Evolutionary conservation across 768 basidiomycete species (phyloP).

Genomic region (Trametes sanguinea): DNA sequence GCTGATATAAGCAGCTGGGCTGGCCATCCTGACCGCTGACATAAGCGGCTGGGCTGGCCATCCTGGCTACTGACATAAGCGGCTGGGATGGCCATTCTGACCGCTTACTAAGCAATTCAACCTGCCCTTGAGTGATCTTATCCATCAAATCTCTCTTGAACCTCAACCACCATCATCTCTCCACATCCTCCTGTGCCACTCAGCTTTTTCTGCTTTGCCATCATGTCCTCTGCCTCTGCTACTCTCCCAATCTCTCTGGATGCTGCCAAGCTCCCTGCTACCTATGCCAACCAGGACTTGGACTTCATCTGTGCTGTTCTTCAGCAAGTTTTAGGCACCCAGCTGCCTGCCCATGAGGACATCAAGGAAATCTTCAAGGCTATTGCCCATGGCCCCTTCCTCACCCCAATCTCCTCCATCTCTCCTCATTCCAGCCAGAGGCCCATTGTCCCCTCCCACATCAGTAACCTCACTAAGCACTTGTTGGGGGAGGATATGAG

Average conservation of each 20-base stretch:
- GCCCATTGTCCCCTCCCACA: background rate
- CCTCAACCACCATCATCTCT: no score
- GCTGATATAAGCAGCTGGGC: no score
- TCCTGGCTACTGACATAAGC: no score
- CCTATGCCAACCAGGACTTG: background rate
- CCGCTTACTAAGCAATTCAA: no score
- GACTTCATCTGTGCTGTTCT: background rate
- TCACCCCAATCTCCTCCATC: background rate
- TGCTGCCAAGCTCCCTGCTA: background rate
- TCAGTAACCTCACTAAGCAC: background rate
- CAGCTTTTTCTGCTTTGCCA: background rate
- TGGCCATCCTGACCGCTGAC: no score
- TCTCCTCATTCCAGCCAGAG: background rate
- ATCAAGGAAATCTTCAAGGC: background rate
- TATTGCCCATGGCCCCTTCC: background rate
- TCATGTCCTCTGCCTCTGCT: background rate
- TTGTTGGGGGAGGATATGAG: background rate
- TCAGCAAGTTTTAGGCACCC: background rate
- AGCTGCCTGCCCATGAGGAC: background rate
- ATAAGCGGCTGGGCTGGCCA: no score
- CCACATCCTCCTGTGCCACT: background rate
- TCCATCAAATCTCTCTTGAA: no score
- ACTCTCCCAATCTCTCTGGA: background rate
- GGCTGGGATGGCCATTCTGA: no score
- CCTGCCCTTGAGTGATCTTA: no score